A percentile compares a stretch with the other conserved stretches of the same genome.
phyloP scores from a whole-genome alignment of 2,329 filamentous ascomycete genomes.

The Phoma sp. region DNA sequence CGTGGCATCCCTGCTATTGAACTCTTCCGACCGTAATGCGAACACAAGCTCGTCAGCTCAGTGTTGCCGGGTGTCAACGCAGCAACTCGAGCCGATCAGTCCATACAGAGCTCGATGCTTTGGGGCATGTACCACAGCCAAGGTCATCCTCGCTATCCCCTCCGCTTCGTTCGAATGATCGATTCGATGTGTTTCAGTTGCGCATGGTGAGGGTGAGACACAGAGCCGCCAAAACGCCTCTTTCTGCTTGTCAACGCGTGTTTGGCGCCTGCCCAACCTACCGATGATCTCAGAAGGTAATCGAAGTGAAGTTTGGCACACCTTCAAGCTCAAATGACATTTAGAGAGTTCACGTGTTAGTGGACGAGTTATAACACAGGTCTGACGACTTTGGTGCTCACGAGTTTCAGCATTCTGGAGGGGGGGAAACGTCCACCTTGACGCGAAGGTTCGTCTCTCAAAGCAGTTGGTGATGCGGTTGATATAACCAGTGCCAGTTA shows the following conservation, averaged over 20 bases:
- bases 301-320: background rate
- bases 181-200: conserved; percentile 9
- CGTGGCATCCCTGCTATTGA: conserved; percentile 3
- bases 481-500: too few species aligned
- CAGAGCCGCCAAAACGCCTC: background rate
- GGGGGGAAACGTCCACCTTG: too few species aligned
- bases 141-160: background rate
- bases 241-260: background rate
- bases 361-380: too few species aligned
- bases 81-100: background rate
- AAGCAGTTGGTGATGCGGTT: too few species aligned
- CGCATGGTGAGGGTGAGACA: background rate
- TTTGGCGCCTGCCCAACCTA: background rate
- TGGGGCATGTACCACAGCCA: background rate
- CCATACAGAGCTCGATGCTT: background rate
- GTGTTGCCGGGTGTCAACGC: background rate
- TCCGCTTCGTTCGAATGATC: background rate
- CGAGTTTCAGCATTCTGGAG: too few species aligned
- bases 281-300: background rate
- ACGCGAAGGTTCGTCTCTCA: too few species aligned
- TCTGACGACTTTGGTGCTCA: too few species aligned
- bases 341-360: too few species aligned
- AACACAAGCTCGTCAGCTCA: background rate
- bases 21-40: conserved; percentile 3
- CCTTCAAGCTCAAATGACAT: background rate